Evolutionary conservation across 768 basidiomycete species (phyloP), one percentile per base, ranked within the genome.

Genomic region (Suillus plorans): DNA sequence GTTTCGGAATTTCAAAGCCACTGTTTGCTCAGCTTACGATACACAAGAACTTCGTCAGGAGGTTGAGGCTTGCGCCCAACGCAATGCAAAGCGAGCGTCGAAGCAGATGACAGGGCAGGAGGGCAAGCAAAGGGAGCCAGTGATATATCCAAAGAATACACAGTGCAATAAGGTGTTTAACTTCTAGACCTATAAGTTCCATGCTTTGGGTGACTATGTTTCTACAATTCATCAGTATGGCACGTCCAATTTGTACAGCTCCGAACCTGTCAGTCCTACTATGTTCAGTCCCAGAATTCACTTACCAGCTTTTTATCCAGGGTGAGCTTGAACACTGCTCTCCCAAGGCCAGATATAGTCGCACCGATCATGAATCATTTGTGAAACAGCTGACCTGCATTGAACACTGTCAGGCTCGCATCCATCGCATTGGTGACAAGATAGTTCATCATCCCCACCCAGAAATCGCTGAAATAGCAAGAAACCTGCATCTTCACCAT

Each of bases 21-120:
- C 58, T 0, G 70, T 69, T 0, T 79, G 77, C 42, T 6, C 49
- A 2, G 49, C 20, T 0, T 79, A 71, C 53, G 16, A 66, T 0
- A 81, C 79, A 0, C 47, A 61, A 0, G 78, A 80, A 37, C 69
- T 79, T 9, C 71, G 71, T 0, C 36, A 42, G 13, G 78, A 80
- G 53, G 66, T 65, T 34, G 71, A 68, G 5, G 71, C 72, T 0
- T 68, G 73, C 0, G 63, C 64, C 0, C 69, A 74, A 3, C 66
- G 70, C 34, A n/a, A 14, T 10, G 28, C 3, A 28, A 28, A 28
- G 28, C 3, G 28, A 2, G 3, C 3, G 2, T 2, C 3, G 3
- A 28, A 28, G 25, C 25, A 25, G 28, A 28, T 2, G 3, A 3
- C 28, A 28, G 28, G 28, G 28, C 2, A 25, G 25, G 25, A 25